Evolutionary conservation across 495 filamentous ascomycete species (phyloP).

Genomic region (Xylaria palmicola): DNA sequence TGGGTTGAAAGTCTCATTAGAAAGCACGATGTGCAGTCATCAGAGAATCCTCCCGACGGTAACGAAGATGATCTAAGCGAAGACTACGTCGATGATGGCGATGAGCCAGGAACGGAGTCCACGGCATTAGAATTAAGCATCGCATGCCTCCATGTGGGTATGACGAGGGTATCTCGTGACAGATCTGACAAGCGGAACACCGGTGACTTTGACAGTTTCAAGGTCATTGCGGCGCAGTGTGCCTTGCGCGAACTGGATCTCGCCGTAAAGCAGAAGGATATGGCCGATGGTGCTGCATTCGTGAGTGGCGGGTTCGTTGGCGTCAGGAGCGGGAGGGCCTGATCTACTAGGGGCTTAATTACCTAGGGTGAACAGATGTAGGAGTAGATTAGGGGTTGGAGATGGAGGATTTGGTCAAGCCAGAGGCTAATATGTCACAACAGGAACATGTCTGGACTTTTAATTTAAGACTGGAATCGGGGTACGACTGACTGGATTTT

Average conservation of each 20-base stretch:
- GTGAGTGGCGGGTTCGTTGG: conserved; percentile 13
- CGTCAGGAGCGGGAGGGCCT: conserved; percentile 9
- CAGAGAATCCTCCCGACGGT: conserved; percentile 39
- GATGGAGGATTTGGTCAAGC: not conserved
- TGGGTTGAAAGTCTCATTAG: conserved; percentile 49
- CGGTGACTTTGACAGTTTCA: conserved; percentile 37
- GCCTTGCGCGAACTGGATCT: conserved; percentile 36
- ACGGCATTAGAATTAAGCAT: conserved; percentile 40
- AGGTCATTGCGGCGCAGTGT: conserved; percentile 38
- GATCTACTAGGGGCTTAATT: not conserved
- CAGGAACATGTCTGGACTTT: too few relatives aligned
- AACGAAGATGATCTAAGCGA: conserved; percentile 1
- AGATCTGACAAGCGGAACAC: conserved; percentile 8
- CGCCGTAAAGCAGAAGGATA: conserved; percentile 12
- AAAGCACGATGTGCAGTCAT: conserved; percentile 28
- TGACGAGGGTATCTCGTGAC: not conserved
- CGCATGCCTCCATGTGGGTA: conserved; percentile 36
- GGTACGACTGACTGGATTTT: too few relatives aligned
- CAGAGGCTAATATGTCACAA: not conserved
- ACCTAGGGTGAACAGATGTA: not conserved
- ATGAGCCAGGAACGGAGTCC: not conserved
- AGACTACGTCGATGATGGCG: conserved; percentile 7
- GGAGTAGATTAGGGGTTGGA: not conserved
- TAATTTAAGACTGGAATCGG: too few relatives aligned
- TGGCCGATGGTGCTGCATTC: conserved; percentile 14